phyloP scores from a whole-genome alignment of 169 alveolate species.

The Cryptosporidium meleagridis region DNA sequence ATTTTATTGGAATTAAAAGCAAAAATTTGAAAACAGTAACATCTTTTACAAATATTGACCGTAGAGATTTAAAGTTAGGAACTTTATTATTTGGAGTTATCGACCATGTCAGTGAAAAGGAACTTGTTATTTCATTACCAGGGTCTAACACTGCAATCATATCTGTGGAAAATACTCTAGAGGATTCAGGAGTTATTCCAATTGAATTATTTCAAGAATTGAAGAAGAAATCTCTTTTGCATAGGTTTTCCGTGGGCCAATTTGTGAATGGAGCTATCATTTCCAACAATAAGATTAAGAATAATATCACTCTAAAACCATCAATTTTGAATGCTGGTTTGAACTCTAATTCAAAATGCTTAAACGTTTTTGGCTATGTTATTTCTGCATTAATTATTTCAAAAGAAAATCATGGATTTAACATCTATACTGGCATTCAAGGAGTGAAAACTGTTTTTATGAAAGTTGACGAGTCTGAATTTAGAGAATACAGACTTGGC shows the following conservation, averaged over 20 bases:
- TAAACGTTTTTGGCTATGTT: conserved; percentile 38
- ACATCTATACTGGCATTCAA: conserved; percentile 10
- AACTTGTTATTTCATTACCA: conserved; percentile 50
- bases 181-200: neutral
- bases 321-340: conserved; percentile 71
- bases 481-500: neutral
- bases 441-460: conserved; percentile 39
- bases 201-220: neutral
- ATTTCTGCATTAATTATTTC: conserved; percentile 40
- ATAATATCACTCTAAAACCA: conserved; percentile 39
- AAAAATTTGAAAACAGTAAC: neutral
- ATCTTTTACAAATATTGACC: conserved; percentile 6
- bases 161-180: conserved; percentile 43
- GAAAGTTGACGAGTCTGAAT: neutral
- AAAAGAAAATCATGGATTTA: conserved; percentile 48
- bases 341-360: conserved; percentile 25
- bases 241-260: conserved; percentile 29
- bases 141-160: conserved; percentile 34
- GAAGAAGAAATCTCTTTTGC: neutral
- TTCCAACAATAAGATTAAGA: conserved; percentile 25
- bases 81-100: conserved; percentile 41
- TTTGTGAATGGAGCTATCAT: conserved; percentile 49
- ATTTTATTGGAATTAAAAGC: conserved; percentile 49
- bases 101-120: conserved; percentile 59
- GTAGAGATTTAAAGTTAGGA: conserved; percentile 31